phyloP scores from a whole-genome alignment of 2,329 filamentous ascomycete genomes.

The Colletotrichum navitas region DNA sequence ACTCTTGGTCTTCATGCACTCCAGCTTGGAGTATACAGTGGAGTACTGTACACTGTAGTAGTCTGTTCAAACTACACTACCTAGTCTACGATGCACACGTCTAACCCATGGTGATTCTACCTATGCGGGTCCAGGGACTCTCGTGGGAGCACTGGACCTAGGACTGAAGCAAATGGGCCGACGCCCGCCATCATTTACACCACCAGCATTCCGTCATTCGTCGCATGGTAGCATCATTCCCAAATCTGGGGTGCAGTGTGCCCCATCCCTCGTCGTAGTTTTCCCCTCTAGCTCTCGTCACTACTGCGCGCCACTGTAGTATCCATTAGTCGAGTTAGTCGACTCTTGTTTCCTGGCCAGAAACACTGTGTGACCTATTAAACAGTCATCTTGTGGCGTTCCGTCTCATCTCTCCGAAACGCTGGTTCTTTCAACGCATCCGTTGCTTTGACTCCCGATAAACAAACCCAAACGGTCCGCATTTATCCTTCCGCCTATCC shows the following conservation, averaged over 20 bases:
- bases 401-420: slow-evolving; percentile 29
- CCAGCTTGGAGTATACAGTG: background rate
- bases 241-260: slow-evolving; percentile 30
- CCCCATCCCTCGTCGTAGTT: background rate
- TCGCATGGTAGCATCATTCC: slow-evolving; percentile 8
- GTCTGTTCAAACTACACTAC: too few relatives aligned
- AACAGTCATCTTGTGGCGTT: slow-evolving; percentile 2
- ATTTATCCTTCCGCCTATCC: slow-evolving; percentile 1
- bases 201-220: slow-evolving; percentile 10
- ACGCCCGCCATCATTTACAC: slow-evolving; percentile 6
- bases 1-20: slow-evolving; percentile 28
- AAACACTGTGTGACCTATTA: background rate
- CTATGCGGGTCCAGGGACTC: background rate
- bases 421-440: slow-evolving; percentile 9
- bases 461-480: slow-evolving; percentile 10
- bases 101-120: background rate
- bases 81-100: too few relatives aligned
- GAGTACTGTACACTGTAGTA: background rate
- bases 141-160: background rate
- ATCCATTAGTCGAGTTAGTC: slow-evolving; percentile 1
- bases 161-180: slow-evolving; percentile 23
- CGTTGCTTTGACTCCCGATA: slow-evolving; percentile 5
- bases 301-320: background rate
- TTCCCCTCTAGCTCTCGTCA: background rate
- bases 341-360: background rate